Base-by-base conservation (phyloP, 805 yeast species). In the Kodamaea restingae region DNA sequence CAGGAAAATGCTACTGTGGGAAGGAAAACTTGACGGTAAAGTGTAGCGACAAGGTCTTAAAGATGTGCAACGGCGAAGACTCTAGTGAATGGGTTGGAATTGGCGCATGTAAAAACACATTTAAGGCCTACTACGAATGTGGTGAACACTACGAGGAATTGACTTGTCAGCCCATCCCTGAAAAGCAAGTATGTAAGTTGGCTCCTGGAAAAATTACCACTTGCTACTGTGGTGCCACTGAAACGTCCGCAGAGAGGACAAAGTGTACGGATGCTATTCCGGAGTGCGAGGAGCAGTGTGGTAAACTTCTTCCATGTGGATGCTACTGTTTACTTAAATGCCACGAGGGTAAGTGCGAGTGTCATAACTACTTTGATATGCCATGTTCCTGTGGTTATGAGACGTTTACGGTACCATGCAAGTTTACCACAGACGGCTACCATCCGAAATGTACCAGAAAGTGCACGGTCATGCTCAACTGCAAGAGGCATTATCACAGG, bases 171-270 rank as follows among this genome's bases (percentile, higher is more conserved):
- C 71, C 82, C 0, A 65, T 73, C 15, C 47, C 65, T 0, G 30
- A 29, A 7, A 35, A 44, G 2, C 50, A 42, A 3, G 50, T 43
- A 18, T 88, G 97, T 61, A 84, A 82, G 9, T 64, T 68, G 32
- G 67, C 84, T 4, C 95, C 95, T 0, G 62, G 67, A 12, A 46
- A 62, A 1, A 58, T 81, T n/a, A 74, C 66, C 18, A 73, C 76
- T 1, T 88, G 97, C 61, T 84, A 82, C 26, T 88, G 97, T 67
- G 95, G 96, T 1, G 80, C 82, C 51, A 72, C 78, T 2, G 48
- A 54, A 4, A 65, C 81, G 7, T 54, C 54, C 1, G 42, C 73
- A 10, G 57, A 61, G 9, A 71, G 96, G 46, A 49, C 48, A 0
- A 61, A 69, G 21, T 88, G 97, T 60, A 68, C 83, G 1, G 95